Evolutionary conservation across 1,284 basidiomycete genomes (phyloP).

Genomic region (Phylloporus gajari): DNA sequence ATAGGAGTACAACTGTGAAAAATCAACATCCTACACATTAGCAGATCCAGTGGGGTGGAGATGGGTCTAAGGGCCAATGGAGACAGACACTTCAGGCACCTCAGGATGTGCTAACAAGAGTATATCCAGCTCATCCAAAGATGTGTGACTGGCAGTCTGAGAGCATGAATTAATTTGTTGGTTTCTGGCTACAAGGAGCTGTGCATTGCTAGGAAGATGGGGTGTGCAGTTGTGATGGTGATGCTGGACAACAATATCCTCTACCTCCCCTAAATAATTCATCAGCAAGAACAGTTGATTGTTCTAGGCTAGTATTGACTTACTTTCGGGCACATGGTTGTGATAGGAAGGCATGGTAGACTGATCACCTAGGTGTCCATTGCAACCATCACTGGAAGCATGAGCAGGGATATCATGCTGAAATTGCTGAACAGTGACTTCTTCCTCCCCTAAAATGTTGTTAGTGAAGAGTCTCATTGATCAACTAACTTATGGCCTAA

Average conservation of each 20-base stretch:
- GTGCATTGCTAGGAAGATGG: not conserved
- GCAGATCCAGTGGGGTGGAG: not conserved
- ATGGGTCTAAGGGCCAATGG: not conserved
- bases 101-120: not conserved
- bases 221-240: not conserved
- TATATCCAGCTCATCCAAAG: not conserved
- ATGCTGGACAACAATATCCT: not conserved
- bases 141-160: not conserved
- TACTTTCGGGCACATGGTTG: not conserved
- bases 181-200: not conserved
- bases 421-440: not conserved
- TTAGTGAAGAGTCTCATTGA: slow-evolving; percentile 1
- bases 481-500: not conserved
- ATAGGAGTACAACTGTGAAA: not conserved
- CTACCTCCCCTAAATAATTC: not conserved
- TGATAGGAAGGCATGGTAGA: not conserved
- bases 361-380: slow-evolving; percentile 1
- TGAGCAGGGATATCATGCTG: not conserved
- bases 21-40: not conserved
- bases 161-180: not conserved
- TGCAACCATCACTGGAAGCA: not conserved
- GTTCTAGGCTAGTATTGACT: not conserved
- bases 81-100: not conserved
- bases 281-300: not conserved
- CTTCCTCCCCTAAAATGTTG: not conserved